Evolutionary conservation across 2,329 filamentous ascomycete genomes (phyloP).

Genomic region (Colletotrichum magnum): DNA sequence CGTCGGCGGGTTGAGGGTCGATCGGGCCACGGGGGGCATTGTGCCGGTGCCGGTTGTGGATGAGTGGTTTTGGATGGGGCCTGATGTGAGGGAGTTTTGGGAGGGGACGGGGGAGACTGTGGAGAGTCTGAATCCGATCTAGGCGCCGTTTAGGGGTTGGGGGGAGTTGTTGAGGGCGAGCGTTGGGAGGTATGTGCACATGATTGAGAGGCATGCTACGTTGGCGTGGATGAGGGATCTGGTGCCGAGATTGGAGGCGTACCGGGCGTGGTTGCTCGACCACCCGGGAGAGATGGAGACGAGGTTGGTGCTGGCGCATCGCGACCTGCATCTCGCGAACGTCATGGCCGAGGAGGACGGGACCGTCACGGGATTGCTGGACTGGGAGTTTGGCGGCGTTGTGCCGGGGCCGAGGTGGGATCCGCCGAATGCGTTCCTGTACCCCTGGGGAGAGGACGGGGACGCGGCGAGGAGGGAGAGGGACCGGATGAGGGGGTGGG

Average conservation of each 20-base stretch:
- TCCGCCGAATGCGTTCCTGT: slow-evolving; percentile 26
- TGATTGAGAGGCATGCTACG: slow-evolving; percentile 42
- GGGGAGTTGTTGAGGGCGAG: slow-evolving; percentile 48
- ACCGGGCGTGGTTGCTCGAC: slow-evolving; percentile 47
- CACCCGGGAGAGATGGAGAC: slow-evolving; percentile 43
- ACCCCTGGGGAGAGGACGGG: slow-evolving; percentile 15
- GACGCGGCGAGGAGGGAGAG: slow-evolving; percentile 2
- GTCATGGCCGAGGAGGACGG: slow-evolving; percentile 56
- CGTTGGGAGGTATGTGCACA: slow-evolving; percentile 46
- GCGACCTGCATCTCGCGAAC: slow-evolving; percentile 55
- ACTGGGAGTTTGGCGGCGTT: slow-evolving; percentile 55
- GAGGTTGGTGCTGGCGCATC: slow-evolving; percentile 49
- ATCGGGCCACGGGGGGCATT: slow-evolving; percentile 27
- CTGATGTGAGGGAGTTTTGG: slow-evolving; percentile 49
- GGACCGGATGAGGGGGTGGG: slow-evolving; percentile 11
- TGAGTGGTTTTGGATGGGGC: slow-evolving; percentile 53
- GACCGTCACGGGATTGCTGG: slow-evolving; percentile 53
- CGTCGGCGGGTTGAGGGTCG: slow-evolving; percentile 42
- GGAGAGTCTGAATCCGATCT: slow-evolving; percentile 45
- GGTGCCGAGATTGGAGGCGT: slow-evolving; percentile 46
- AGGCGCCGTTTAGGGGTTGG: slow-evolving; percentile 51
- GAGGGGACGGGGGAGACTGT: slow-evolving; percentile 40
- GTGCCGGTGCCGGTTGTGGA: slow-evolving; percentile 49
- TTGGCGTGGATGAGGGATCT: slow-evolving; percentile 49
- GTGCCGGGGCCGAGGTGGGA: slow-evolving; percentile 28